Evolutionary conservation across 1,284 basidiomycete genomes (phyloP), one percentile per base, ranked within the genome.

Genomic region (Wolfiporia cocos): DNA sequence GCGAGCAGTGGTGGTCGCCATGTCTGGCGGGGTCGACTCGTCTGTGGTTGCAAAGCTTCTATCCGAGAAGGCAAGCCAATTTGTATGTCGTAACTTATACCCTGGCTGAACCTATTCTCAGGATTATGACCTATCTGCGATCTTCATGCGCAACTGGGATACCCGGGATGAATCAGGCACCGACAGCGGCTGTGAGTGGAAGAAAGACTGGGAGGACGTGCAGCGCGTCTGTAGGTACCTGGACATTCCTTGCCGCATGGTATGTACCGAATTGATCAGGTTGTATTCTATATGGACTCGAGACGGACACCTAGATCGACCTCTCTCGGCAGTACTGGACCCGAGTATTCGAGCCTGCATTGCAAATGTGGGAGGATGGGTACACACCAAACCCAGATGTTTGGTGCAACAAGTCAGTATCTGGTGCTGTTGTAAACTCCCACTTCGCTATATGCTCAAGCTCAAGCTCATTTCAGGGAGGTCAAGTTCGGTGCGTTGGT

Each of bases 101-200:
- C n/a, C n/a, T n/a, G n/a, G n/a, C n/a, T n/a, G n/a, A n/a, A n/a
- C n/a, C n/a, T n/a, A 34, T 23, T 4, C 1, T n/a, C 47, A 89
- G 81, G 86, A 86, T 48, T 86, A 82, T 52, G 78, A 92, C 54
- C 73, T 92, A 14, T 87, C 79, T 42, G 92, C 92, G 2, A 75
- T 97, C 0, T 98, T 86, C 64, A 97, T 97, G 95, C 79, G 92
- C 19, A 97, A 98, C 51, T 98, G 95, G 94, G 92, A 83, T 53
- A 81, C 74, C 14, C 72, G 77, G 37, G 78, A 85, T 54, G 86
- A 85, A 63, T 78, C 71, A 34, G 86, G 74, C 32, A 75, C 72
- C 6, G 81, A 86, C 54, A 69, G 72, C 24, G 90, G 91, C 0
- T 97, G 95, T 58, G 86, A 91, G 56, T 98, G 95, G 95, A 86